These are phyloP conservation scores for Santalum album DNA, from an alignment of 164 flowering plant species.

Conservation along the genomic window DNA sequence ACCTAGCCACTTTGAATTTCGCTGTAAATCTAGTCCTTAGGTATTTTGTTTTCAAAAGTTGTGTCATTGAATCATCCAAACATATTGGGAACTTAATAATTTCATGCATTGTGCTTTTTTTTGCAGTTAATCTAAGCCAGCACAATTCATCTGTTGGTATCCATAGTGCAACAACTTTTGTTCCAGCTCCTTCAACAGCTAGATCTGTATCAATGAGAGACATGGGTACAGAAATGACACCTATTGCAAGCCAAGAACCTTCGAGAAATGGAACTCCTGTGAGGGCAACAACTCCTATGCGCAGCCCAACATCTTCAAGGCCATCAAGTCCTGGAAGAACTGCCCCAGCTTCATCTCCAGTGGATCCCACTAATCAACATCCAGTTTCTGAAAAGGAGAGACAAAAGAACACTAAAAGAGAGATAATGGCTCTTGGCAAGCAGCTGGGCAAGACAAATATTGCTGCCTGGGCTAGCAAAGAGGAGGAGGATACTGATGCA, in stretches of 20 bases:
- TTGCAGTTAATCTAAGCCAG: constrained; percentile 62
- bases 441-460: constrained; percentile 81
- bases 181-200: constrained; percentile 72
- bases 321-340: constrained; percentile 67
- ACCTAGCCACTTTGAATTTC: no score
- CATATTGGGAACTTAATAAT: background rate
- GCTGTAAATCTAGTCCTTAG: no score
- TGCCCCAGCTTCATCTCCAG: constrained; percentile 29
- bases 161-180: constrained; percentile 50
- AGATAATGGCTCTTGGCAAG: constrained; percentile 69
- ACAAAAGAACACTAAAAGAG: constrained; percentile 76
- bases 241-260: constrained; percentile 89
- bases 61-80: background rate
- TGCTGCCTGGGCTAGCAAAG: constrained; percentile 92
- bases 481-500: constrained; percentile 58
- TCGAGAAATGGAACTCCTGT: constrained; percentile 88
- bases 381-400: constrained; percentile 60
- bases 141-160: constrained; percentile 55
- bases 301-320: constrained; percentile 62
- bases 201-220: constrained; percentile 95
- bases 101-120: constrained; percentile 1
- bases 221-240: constrained; percentile 99
- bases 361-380: constrained; percentile 13
- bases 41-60: background rate
- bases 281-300: constrained; percentile 64